A percentile compares a stretch with the other conserved stretches of the same genome.
These are phyloP conservation scores for Gonapodya sp. DNA, from an alignment of 192 early-diverging fungal species.

Conservation along the genomic window DNA sequence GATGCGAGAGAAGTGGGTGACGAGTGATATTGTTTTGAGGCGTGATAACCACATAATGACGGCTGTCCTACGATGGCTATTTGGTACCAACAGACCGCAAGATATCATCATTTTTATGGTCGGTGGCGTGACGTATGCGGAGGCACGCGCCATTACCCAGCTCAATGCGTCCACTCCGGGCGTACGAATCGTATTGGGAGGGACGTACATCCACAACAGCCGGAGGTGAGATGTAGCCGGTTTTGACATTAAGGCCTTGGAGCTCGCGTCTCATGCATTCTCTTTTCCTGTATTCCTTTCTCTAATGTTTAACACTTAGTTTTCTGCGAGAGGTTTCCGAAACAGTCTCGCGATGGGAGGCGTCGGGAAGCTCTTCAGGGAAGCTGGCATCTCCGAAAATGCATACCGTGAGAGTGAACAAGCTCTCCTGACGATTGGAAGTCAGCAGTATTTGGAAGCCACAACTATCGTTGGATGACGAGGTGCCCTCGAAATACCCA, in stretches of 20 bases:
- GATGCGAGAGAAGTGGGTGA: conserved; percentile 41
- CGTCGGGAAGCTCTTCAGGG: background rate
- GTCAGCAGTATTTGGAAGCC: too few species aligned
- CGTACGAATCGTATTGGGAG: conserved; percentile 78
- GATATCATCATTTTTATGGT: conserved; percentile 94
- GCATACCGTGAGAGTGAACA: background rate
- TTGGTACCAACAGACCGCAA: conserved; percentile 52
- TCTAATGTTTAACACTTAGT: background rate
- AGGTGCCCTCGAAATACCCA: too few species aligned
- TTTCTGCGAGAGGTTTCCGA: background rate
- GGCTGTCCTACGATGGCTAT: background rate
- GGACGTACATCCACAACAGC: conserved; percentile 80
- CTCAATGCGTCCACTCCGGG: conserved; percentile 68
- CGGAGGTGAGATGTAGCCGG: conserved; percentile 32
- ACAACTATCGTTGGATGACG: too few species aligned
- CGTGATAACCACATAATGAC: background rate
- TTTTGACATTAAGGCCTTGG: background rate
- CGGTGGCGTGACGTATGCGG: conserved; percentile 91
- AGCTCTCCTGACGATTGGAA: background rate
- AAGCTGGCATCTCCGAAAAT: background rate
- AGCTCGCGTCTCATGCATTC: background rate
- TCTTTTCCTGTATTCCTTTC: too few species aligned
- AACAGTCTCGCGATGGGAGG: background rate
- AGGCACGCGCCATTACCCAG: conserved; percentile 75
- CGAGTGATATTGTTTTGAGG: background rate